phyloP scores from a whole-genome alignment of 352 stramenopile genomes.

The Pythium chondricola region DNA sequence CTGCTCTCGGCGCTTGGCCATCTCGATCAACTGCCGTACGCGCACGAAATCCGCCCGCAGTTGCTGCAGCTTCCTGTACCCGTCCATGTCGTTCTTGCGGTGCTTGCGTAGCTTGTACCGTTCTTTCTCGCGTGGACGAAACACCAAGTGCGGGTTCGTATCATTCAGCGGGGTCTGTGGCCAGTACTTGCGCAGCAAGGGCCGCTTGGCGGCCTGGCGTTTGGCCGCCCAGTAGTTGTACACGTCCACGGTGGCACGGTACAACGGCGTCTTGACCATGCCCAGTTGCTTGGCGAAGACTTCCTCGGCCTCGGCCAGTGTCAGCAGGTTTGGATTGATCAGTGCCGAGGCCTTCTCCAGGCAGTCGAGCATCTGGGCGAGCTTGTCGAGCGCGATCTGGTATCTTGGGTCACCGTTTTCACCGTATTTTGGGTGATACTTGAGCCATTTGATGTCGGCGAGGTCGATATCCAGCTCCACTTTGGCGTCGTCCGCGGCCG shows the following conservation, averaged over 20 bases:
- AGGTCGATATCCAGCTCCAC: conserved; percentile 76
- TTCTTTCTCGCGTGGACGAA: conserved; percentile 96
- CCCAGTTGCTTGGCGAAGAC: conserved; percentile 59
- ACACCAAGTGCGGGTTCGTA: conserved; percentile 98
- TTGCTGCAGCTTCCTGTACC: conserved; percentile 92
- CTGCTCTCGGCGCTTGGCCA: conserved; percentile 85
- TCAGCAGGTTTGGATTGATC: conserved; percentile 75
- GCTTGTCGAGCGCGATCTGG: conserved; percentile 53
- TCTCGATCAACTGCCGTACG: conserved; percentile 70
- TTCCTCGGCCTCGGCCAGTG: conserved; percentile 63
- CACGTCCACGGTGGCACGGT: conserved; percentile 73
- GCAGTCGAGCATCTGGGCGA: conserved; percentile 83
- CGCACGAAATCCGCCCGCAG: conserved; percentile 92
- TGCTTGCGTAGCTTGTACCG: conserved; percentile 96
- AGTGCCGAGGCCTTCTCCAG: conserved; percentile 79
- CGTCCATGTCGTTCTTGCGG: conserved; percentile 95
- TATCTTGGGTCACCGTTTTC: conserved; percentile 73
- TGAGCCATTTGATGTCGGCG: conserved; percentile 85
- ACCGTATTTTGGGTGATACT: conserved; percentile 77
- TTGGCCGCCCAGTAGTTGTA: conserved; percentile 97
- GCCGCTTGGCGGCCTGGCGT: conserved; percentile 87
- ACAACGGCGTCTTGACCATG: conserved; percentile 66
- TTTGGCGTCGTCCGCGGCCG: conserved; percentile 31
- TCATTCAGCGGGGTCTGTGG: conserved; percentile 94
- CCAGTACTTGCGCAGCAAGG: conserved; percentile 94